Conservation (phyloP, 2,329 filamentous ascomycete genomes). For the Furcasterigmium sp. region DNA sequence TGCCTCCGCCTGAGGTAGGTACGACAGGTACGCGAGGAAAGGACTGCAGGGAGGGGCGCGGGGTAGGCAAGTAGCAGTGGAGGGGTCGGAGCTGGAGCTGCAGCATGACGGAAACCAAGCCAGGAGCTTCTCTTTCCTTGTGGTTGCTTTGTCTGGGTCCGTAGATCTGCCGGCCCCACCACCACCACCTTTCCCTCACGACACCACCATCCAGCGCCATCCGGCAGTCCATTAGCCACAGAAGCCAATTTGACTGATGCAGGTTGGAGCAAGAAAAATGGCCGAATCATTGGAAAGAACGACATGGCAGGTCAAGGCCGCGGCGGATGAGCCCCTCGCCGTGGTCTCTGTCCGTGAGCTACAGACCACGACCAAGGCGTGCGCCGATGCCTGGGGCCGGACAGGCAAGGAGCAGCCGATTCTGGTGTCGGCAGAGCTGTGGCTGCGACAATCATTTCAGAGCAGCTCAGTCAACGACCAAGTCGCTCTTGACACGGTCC, state of each 20-base stretch:
- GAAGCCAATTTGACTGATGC: too few relatives aligned
- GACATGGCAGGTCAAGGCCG: constrained; percentile 29
- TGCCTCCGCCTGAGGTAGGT: neutral
- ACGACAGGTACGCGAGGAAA: too few relatives aligned
- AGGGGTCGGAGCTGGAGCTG: neutral
- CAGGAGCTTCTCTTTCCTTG: neutral
- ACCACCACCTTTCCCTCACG: neutral
- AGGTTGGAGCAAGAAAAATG: neutral
- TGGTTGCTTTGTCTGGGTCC: neutral
- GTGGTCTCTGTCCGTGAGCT: constrained; percentile 59
- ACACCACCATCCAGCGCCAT: too few relatives aligned
- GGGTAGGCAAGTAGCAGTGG: neutral
- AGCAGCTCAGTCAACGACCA: constrained; percentile 53
- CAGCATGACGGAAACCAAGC: neutral
- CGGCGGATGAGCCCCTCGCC: constrained; percentile 41
- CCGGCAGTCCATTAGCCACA: too few relatives aligned
- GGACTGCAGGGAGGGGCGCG: constrained; percentile 1
- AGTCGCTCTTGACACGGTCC: constrained; percentile 65
- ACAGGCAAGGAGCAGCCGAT: constrained; percentile 54
- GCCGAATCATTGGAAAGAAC: neutral
- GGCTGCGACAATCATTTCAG: constrained; percentile 49
- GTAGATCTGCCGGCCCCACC: neutral
- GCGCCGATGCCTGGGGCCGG: constrained; percentile 65
- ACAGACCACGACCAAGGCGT: constrained; percentile 48
- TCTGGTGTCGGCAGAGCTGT: constrained; percentile 54